These are phyloP conservation scores for Trichoderma gamsii DNA, from an alignment of 495 filamentous ascomycete species.

Conservation along the genomic window DNA sequence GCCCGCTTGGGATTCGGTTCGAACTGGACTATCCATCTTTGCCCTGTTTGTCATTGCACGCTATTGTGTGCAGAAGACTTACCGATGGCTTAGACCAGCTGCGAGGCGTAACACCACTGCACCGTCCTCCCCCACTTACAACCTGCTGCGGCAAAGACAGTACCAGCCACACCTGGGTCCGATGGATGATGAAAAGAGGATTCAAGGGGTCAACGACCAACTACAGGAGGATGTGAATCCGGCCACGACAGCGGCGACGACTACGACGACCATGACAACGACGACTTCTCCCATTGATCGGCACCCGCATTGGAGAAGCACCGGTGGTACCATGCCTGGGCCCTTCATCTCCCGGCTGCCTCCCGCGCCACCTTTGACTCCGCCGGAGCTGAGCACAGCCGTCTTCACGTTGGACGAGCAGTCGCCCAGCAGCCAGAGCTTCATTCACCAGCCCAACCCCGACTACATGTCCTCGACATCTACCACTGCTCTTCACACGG, in stretches of 20 bases:
- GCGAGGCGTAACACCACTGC: not conserved
- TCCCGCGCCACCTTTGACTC: constrained; percentile 36
- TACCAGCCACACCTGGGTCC: not conserved
- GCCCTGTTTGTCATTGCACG: constrained; percentile 10
- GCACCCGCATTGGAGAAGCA: constrained; percentile 4
- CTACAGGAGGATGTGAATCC: constrained; percentile 15
- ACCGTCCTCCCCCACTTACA: not conserved
- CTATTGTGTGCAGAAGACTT: constrained; percentile 4
- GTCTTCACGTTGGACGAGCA: constrained; percentile 33
- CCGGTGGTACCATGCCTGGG: constrained; percentile 16
- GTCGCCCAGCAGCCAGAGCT: constrained; percentile 33
- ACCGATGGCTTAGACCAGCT: constrained; percentile 9
- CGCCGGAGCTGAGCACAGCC: constrained; percentile 28
- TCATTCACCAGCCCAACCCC: constrained; percentile 37
- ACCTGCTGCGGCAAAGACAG: not conserved
- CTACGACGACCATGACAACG: constrained; percentile 17
- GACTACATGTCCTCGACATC: constrained; percentile 35
- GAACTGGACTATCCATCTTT: constrained; percentile 14
- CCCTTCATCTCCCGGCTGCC: constrained; percentile 31
- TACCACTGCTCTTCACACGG: constrained; percentile 5
- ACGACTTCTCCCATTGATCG: constrained; percentile 13
- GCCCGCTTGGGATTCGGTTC: constrained; percentile 7
- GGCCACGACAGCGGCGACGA: constrained; percentile 11
- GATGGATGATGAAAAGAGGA: constrained; percentile 13
- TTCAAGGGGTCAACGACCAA: constrained; percentile 18